Evolutionary conservation across 345 rosid genomes (phyloP).

Genomic region (Linum lewisii): DNA sequence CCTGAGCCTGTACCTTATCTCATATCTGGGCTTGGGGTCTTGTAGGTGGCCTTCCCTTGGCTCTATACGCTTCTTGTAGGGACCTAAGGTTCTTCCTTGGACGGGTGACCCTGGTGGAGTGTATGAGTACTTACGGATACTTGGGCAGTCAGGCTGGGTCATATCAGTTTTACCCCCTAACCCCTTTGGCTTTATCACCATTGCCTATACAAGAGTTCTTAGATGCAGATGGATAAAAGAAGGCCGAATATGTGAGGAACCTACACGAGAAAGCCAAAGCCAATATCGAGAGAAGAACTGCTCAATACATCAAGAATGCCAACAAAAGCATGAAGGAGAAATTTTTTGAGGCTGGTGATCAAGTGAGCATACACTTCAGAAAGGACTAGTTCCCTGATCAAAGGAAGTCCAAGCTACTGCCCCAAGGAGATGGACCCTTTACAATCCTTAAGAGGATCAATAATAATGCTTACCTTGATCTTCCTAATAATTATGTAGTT

Average conservation of each 20-base stretch:
- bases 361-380: not conserved
- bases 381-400: not conserved
- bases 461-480: conserved; percentile 1
- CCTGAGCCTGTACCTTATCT: too few relatives aligned
- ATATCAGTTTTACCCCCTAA: too few relatives aligned
- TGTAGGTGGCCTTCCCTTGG: too few relatives aligned
- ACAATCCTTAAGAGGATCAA: not conserved
- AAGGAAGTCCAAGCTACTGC: not conserved
- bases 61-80: too few relatives aligned
- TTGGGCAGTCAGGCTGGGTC: too few relatives aligned
- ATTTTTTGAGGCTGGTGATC: not conserved
- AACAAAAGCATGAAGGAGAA: not conserved
- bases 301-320: not conserved
- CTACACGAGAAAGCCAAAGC: not conserved
- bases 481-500: not conserved
- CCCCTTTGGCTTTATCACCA: too few relatives aligned
- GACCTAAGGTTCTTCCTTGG: too few relatives aligned
- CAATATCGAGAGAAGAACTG: not conserved
- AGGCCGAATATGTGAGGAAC: not conserved
- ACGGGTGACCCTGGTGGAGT: too few relatives aligned
- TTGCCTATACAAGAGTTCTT: too few relatives aligned
- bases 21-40: too few relatives aligned
- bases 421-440: not conserved
- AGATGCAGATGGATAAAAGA: too few relatives aligned
- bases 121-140: not conserved